Evolutionary conservation across 1,139 yeast genomes (phyloP), one percentile per base, ranked within the genome.

Genomic region (Geotrichum histeridarum): DNA sequence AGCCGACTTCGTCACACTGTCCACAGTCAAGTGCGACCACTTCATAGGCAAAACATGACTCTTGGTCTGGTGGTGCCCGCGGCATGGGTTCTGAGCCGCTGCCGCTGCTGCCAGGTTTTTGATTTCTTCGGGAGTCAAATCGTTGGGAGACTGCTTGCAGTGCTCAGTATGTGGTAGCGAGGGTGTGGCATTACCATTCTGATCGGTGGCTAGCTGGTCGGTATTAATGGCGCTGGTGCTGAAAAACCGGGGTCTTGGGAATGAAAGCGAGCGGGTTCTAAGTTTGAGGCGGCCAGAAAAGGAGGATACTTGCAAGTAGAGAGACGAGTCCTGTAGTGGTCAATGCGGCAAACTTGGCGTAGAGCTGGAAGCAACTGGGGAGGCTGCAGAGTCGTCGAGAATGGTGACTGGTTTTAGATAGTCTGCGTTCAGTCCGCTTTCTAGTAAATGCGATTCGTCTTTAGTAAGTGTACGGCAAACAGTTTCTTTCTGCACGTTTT

Each of bases 391-490:
- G 17, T 30, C 36, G 7, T 35, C 35, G 15, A 50, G 39, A 11
- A 44, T 42, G 14, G 49, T 38, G 11, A 51, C 50, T 11, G 50
- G 39, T 12, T 41, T 36, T 5, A 51, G 46, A 27, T 45, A 51
- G 36, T 51, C 50, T 2, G 49, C 33, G 12, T 45, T 36, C 15
- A 35, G 14, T 1, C 44, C 49, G 11, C 36, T 32, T 35, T 45
- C 49, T 4, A 33, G 42, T 8, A 45, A 11, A 6, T 42, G 36
- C 12, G 32, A 31, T 14, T 22, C 27, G 27, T 22, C 27, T 22
- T 5, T 22, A 5, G 27, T 22, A 5, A 22, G 27, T 22, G 27
- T 22, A 22, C 27, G 37, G 7, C 6, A n/a, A 33, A 33, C 14
- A 3, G 37, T 7, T 33, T 33, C 37, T 2, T n/a, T 33, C 37